Evolutionary conservation across 306 rosid genomes (phyloP).

Genomic region (Hippophae tibetana): DNA sequence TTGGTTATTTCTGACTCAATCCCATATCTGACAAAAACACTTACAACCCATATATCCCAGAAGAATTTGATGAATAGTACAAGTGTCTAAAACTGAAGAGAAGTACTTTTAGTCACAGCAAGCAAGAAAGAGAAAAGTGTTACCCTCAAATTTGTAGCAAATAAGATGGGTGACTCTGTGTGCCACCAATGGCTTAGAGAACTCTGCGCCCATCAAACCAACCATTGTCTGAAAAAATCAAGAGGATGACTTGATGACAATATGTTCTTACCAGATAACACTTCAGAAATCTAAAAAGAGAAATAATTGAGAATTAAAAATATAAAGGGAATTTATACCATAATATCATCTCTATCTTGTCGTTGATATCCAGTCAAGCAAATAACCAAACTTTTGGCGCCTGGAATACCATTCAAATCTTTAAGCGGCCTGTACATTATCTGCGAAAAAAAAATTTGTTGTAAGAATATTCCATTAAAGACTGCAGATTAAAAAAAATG

Average conservation of each 20-base stretch:
- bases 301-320: not conserved
- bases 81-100: not conserved
- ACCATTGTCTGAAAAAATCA: constrained; percentile 58
- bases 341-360: constrained; percentile 85
- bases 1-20: too few relatives aligned
- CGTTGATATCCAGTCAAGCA: constrained; percentile 93
- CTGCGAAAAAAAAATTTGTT: constrained; percentile 28
- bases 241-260: constrained; percentile 1
- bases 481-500: too few relatives aligned
- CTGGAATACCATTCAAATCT: constrained; percentile 66
- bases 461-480: too few relatives aligned
- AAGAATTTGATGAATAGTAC: not conserved
- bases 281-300: constrained; percentile 2
- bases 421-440: constrained; percentile 69
- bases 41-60: too few relatives aligned
- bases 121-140: not conserved
- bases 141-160: constrained; percentile 96
- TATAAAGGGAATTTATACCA: constrained; percentile 35
- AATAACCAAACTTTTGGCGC: constrained; percentile 46
- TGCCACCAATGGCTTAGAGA: constrained; percentile 87
- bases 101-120: not conserved
- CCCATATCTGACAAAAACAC: too few relatives aligned
- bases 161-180: constrained; percentile 84
- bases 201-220: constrained; percentile 72
- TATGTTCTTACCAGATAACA: not conserved